A percentile compares a stretch with the other conserved stretches of the same genome.
phyloP scores from a whole-genome alignment of 2,329 filamentous ascomycete species.

The Colletotrichum karsti region DNA sequence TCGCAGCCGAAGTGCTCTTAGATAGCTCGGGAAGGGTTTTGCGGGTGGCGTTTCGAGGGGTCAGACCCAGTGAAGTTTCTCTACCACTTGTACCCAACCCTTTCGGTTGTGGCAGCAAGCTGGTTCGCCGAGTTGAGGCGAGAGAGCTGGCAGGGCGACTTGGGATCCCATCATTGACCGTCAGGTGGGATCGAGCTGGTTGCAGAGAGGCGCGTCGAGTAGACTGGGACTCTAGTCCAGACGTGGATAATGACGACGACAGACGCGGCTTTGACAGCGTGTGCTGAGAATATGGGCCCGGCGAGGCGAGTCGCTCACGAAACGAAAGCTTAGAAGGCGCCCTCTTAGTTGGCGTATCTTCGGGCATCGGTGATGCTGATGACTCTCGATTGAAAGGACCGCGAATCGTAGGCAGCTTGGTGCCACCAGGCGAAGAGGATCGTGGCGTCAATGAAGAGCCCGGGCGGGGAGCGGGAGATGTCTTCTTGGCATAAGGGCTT shows the following conservation, averaged over 20 bases:
- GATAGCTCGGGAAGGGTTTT: slow-evolving; percentile 41
- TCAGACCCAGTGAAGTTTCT: slow-evolving; percentile 54
- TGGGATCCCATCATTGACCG: slow-evolving; percentile 38
- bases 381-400: slow-evolving; percentile 55
- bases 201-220: slow-evolving; percentile 64
- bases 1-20: slow-evolving; percentile 37
- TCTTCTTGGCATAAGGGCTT: slow-evolving; percentile 61
- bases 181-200: slow-evolving; percentile 47
- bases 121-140: slow-evolving; percentile 58
- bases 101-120: slow-evolving; percentile 61
- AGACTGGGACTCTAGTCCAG: slow-evolving; percentile 40
- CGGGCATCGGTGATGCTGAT: slow-evolving; percentile 57
- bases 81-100: slow-evolving; percentile 49
- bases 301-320: slow-evolving; percentile 60
- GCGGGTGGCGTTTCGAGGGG: slow-evolving; percentile 54
- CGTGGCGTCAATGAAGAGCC: slow-evolving; percentile 51
- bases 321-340: slow-evolving; percentile 58
- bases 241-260: slow-evolving; percentile 52
- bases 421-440: slow-evolving; percentile 45
- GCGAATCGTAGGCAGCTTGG: slow-evolving; percentile 58
- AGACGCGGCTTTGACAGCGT: slow-evolving; percentile 54
- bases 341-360: slow-evolving; percentile 54
- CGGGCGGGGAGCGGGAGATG: slow-evolving; percentile 50
- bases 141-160: slow-evolving; percentile 66
- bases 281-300: slow-evolving; percentile 57